Evolutionary conservation across 2,329 filamentous ascomycete species (phyloP).

Genomic region (Colletotrichum sp.): DNA sequence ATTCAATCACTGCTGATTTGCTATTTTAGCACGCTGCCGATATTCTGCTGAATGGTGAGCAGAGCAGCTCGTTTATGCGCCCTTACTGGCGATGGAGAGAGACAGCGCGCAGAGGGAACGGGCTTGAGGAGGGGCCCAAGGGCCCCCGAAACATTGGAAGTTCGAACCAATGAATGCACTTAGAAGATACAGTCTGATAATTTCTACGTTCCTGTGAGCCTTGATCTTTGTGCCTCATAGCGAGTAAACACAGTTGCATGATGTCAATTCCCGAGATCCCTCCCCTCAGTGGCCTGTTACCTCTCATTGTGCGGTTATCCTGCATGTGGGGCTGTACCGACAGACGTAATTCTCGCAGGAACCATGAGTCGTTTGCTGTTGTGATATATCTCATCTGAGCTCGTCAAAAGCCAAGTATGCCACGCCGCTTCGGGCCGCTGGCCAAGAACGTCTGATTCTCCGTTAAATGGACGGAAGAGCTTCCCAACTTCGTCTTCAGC

Average conservation of each 20-base stretch:
- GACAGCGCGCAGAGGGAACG: conserved; percentile 28
- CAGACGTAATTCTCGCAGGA: background rate
- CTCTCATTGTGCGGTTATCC: background rate
- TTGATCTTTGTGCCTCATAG: no score
- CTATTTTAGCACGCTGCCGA: conserved; percentile 33
- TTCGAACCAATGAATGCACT: background rate
- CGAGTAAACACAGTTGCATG: background rate
- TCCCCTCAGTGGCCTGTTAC: background rate
- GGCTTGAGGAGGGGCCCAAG: conserved; percentile 33
- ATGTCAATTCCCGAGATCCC: background rate
- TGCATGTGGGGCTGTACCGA: background rate
- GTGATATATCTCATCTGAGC: background rate
- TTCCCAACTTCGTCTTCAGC: background rate
- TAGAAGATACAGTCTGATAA: background rate
- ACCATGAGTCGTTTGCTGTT: background rate
- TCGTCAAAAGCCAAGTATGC: background rate
- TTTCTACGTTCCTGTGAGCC: background rate
- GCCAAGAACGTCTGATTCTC: background rate
- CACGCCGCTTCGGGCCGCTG: background rate
- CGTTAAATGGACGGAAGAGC: background rate
- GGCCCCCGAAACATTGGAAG: conserved; percentile 27
- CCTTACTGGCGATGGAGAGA: conserved; percentile 36
- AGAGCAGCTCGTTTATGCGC: conserved; percentile 32
- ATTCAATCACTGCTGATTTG: background rate
- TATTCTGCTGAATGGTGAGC: conserved; percentile 29